Evolutionary conservation across 805 yeast genomes (phyloP).

Genomic region (Zygosaccharomyces pseudorouxii): DNA sequence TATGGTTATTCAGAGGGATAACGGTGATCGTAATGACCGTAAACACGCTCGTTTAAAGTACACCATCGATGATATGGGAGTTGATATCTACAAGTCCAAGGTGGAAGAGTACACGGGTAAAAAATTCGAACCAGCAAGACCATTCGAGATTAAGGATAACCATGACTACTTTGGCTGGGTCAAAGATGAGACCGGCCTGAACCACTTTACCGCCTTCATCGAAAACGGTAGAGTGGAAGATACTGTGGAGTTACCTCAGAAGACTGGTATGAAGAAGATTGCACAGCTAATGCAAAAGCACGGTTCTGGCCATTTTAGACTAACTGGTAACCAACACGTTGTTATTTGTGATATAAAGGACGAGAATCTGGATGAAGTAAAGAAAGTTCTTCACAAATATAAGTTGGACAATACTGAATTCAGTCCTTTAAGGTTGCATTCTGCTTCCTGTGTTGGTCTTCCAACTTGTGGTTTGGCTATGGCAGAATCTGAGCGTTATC

Average conservation of each 20-base stretch:
- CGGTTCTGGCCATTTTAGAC: constrained; percentile 78
- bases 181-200: constrained; percentile 73
- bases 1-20: constrained; percentile 90
- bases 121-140: constrained; percentile 62
- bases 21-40: constrained; percentile 93
- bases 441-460: constrained; percentile 96
- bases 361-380: constrained; percentile 57
- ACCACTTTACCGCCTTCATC: constrained; percentile 90
- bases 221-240: constrained; percentile 97
- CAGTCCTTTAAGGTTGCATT: constrained; percentile 80
- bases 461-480: constrained; percentile 98
- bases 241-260: constrained; percentile 84
- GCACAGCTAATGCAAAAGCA: constrained; percentile 61
- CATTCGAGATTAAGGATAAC: constrained; percentile 78
- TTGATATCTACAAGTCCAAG: constrained; percentile 69
- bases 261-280: constrained; percentile 74
- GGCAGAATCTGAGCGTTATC: constrained; percentile 92
- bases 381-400: constrained; percentile 61
- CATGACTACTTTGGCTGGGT: constrained; percentile 93
- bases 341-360: constrained; percentile 69
- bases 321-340: constrained; percentile 95
- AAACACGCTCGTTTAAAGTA: constrained; percentile 97
- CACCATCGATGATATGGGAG: constrained; percentile 92
- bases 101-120: constrained; percentile 82
- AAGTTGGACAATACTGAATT: constrained; percentile 79